Evolutionary conservation across 257 asterid species (phyloP).

Genomic region (Petunia secreta): DNA sequence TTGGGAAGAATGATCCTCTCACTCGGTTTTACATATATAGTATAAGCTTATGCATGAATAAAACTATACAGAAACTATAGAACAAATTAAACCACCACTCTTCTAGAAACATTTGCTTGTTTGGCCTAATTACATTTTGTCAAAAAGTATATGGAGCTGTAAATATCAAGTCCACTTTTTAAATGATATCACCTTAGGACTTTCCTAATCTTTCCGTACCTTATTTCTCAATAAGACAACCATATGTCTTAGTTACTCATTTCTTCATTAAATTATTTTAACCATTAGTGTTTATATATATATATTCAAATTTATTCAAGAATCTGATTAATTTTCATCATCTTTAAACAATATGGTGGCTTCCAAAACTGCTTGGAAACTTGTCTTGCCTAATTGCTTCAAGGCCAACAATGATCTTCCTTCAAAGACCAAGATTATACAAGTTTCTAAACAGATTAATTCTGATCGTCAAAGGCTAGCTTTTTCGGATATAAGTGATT

Average conservation of each 20-base stretch:
- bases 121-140: neutral
- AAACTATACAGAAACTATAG: neutral
- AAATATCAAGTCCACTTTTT: neutral
- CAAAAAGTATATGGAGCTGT: neutral
- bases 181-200: no score
- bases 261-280: neutral
- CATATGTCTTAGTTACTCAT: no score
- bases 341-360: constrained; percentile 11
- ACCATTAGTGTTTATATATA: no score
- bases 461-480: constrained; percentile 53
- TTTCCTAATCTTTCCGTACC: neutral
- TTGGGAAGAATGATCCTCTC: no score
- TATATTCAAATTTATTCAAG: no score
- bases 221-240: no score
- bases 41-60: constrained; percentile 7
- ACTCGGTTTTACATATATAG: neutral
- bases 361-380: constrained; percentile 29
- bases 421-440: constrained; percentile 25
- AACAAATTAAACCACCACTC: neutral
- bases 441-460: constrained; percentile 23
- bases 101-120: neutral
- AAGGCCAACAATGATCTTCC: constrained; percentile 18
- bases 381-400: constrained; percentile 38
- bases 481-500: constrained; percentile 63
- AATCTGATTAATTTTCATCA: neutral